Evolutionary conservation across 768 basidiomycete species (phyloP).

Genomic region (Collybiopsis confluens): DNA sequence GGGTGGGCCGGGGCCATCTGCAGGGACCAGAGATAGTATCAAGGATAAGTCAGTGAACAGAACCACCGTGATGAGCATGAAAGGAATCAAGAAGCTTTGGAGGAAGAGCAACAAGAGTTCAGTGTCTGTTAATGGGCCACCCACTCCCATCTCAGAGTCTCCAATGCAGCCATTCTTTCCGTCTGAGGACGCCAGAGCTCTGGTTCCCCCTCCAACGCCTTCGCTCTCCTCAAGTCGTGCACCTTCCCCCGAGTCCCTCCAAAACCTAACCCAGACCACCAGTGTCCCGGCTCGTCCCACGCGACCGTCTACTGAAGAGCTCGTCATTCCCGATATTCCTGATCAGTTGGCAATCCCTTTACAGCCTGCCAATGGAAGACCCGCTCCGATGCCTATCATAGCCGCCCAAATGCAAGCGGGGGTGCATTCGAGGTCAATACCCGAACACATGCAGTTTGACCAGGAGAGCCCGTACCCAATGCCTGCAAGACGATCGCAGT

Average conservation of each 20-base stretch:
- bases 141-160: slow-evolving; percentile 22
- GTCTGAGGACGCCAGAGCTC: slow-evolving; percentile 33
- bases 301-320: slow-evolving; percentile 19
- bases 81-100: slow-evolving; percentile 73
- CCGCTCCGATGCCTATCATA: slow-evolving; percentile 29
- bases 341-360: slow-evolving; percentile 10
- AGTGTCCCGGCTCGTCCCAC: slow-evolving; percentile 10
- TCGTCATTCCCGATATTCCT: slow-evolving; percentile 17
- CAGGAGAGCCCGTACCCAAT: slow-evolving; percentile 70
- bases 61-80: slow-evolving; percentile 66
- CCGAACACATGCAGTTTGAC: slow-evolving; percentile 56
- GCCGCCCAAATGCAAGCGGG: slow-evolving; percentile 34
- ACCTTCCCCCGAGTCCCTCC: slow-evolving; percentile 16
- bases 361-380: neutral
- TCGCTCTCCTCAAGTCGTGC: slow-evolving; percentile 28
- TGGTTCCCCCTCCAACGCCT: slow-evolving; percentile 20
- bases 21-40: neutral
- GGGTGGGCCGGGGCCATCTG: neutral
- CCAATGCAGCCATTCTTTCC: slow-evolving; percentile 31
- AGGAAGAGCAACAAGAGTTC: slow-evolving; percentile 63
- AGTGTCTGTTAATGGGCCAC: slow-evolving; percentile 17
- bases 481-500: slow-evolving; percentile 21
- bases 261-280: slow-evolving; percentile 1
- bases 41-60: slow-evolving; percentile 26
- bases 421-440: slow-evolving; percentile 18